phyloP scores from a whole-genome alignment of 106 monocot species.

The Phalaenopsis equestris region DNA sequence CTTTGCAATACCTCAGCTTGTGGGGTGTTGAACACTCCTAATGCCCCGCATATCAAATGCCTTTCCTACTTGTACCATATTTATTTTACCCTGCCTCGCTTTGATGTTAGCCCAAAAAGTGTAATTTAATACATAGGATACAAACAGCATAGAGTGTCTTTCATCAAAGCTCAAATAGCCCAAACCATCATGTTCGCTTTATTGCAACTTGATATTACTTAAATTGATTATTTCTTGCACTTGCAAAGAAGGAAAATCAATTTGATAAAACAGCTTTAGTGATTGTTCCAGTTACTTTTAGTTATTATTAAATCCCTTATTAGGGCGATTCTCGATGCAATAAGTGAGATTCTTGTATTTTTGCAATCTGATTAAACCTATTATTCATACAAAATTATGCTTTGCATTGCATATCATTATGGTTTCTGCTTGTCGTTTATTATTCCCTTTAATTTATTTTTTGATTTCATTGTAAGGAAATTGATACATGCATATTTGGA shows the following conservation, averaged over 20 bases:
- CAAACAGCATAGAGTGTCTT: background rate
- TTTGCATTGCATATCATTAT: background rate
- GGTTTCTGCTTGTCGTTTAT: background rate
- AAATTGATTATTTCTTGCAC: background rate
- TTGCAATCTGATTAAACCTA: background rate
- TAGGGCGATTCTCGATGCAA: background rate
- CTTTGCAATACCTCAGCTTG: too few species aligned
- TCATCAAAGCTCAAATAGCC: background rate
- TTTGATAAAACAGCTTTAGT: background rate
- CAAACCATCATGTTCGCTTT: background rate
- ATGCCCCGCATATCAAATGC: too few species aligned
- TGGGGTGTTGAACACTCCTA: too few species aligned
- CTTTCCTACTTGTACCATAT: too few species aligned
- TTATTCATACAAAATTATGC: conserved; percentile 2
- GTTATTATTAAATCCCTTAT: background rate
- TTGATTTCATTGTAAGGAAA: background rate
- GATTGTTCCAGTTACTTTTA: background rate
- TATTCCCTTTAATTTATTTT: background rate
- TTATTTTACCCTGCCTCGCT: too few species aligned
- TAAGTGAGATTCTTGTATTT: background rate
- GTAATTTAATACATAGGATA: background rate
- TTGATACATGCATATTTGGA: background rate
- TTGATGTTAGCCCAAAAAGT: too few species aligned
- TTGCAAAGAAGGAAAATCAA: background rate
- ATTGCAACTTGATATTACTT: background rate